Evolutionary conservation across 2,329 filamentous ascomycete species (phyloP).

Genomic region (Stagonosporopsis cucurbitacearum): DNA sequence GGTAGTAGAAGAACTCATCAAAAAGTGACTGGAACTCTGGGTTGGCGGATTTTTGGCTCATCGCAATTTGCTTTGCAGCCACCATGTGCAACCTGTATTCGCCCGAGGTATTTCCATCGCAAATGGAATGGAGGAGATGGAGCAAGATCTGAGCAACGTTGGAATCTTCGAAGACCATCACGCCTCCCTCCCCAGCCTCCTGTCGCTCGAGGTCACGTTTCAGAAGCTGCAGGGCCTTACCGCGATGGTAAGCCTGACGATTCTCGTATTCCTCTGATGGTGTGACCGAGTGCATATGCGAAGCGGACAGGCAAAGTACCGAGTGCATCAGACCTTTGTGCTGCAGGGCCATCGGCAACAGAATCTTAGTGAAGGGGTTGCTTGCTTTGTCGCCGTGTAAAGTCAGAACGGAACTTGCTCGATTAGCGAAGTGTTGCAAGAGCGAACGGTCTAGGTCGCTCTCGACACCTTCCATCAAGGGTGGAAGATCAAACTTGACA

Average conservation of each 20-base stretch:
- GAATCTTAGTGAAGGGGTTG: slow-evolving; percentile 84
- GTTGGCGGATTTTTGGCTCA: slow-evolving; percentile 64
- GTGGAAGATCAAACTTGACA: slow-evolving; percentile 57
- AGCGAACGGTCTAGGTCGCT: slow-evolving; percentile 79
- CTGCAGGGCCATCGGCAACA: slow-evolving; percentile 80
- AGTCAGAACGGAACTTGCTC: slow-evolving; percentile 80
- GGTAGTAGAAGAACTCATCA: slow-evolving; percentile 83
- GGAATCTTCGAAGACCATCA: slow-evolving; percentile 58
- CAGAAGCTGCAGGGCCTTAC: slow-evolving; percentile 58
- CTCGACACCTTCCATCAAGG: slow-evolving; percentile 81
- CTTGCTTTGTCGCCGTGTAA: slow-evolving; percentile 75
- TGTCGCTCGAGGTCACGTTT: slow-evolving; percentile 51
- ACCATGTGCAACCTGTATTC: slow-evolving; percentile 82
- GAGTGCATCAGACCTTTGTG: slow-evolving; percentile 90
- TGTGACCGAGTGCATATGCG: slow-evolving; percentile 66
- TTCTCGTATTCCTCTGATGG: slow-evolving; percentile 59
- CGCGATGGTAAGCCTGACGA: slow-evolving; percentile 54
- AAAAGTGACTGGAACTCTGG: slow-evolving; percentile 75
- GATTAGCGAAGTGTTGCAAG: slow-evolving; percentile 80
- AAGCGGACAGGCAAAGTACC: slow-evolving; percentile 81
- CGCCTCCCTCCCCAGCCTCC: slow-evolving; percentile 45
- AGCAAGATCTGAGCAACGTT: slow-evolving; percentile 67
- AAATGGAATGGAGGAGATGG: slow-evolving; percentile 66
- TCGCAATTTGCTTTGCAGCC: slow-evolving; percentile 74
- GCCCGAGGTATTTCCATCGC: slow-evolving; percentile 66